Conservation (phyloP, 2,329 filamentous ascomycete genomes). For the Chaetomium olivaceum region DNA sequence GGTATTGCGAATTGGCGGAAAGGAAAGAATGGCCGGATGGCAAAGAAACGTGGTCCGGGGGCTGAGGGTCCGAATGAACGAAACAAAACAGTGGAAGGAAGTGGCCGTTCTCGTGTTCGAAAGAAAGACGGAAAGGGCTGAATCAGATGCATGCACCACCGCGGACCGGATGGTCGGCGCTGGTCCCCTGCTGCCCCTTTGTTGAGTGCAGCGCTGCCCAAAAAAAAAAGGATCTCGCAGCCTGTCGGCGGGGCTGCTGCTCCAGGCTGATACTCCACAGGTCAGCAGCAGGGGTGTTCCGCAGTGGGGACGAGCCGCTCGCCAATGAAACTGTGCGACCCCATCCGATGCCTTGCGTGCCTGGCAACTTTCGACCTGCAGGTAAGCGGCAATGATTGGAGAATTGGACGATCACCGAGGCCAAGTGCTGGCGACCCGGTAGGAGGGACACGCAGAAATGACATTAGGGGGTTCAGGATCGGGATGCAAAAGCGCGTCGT, state of each 20-base stretch:
- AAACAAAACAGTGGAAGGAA: not conserved
- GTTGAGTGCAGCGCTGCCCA: not conserved
- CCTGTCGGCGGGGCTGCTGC: not conserved
- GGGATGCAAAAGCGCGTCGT: not conserved
- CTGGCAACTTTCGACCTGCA: not conserved
- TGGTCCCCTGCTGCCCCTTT: not conserved
- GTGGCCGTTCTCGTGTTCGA: not conserved
- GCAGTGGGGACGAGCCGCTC: not conserved
- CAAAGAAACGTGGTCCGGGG: constrained; percentile 1
- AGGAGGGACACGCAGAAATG: not conserved
- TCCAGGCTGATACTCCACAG: constrained; percentile 8
- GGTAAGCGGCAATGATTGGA: not conserved
- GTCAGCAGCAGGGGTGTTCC: not conserved
- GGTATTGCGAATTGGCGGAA: not conserved
- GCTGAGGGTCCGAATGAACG: constrained; percentile 3
- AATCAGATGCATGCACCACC: not conserved
- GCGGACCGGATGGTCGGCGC: not conserved
- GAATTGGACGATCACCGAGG: not conserved
- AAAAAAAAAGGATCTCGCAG: constrained; percentile 6
- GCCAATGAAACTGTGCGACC: not conserved
- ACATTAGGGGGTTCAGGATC: not conserved
- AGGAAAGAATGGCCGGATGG: not conserved
- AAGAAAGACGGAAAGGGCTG: not conserved
- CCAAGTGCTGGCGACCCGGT: not conserved
- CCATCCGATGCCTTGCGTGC: not conserved